Conservation (phyloP, 2,329 filamentous ascomycete genomes). For the Colletotrichum sp. region DNA sequence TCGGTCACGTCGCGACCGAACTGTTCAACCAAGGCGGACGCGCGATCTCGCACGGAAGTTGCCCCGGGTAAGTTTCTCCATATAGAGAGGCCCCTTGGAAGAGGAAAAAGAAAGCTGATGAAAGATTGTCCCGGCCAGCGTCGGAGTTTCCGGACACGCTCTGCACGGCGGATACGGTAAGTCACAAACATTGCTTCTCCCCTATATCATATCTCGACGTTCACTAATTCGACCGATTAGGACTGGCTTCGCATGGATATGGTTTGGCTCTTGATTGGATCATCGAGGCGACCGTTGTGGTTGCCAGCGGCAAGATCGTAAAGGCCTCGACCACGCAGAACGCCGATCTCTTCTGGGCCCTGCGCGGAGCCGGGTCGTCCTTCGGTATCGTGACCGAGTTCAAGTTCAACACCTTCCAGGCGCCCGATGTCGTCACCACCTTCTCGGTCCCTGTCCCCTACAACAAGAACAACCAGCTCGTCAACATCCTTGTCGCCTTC, state of each 20-base stretch:
- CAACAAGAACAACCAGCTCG: not conserved
- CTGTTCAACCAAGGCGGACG: slow-evolving; percentile 41
- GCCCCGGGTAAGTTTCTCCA: slow-evolving; percentile 46
- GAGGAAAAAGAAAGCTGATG: not conserved
- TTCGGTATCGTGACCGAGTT: slow-evolving; percentile 45
- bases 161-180: slow-evolving; percentile 46
- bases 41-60: slow-evolving; percentile 57
- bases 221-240: not conserved
- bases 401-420: slow-evolving; percentile 42
- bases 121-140: slow-evolving; percentile 24
- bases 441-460: slow-evolving; percentile 20
- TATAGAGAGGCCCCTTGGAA: not conserved
- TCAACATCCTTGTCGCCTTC: slow-evolving; percentile 16
- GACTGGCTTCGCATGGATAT: slow-evolving; percentile 23
- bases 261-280: slow-evolving; percentile 39
- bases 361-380: slow-evolving; percentile 45
- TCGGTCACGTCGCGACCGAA: slow-evolving; percentile 50
- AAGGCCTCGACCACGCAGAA: slow-evolving; percentile 36
- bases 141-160: slow-evolving; percentile 43
- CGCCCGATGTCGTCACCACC: slow-evolving; percentile 33
- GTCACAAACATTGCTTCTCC: not conserved
- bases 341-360: slow-evolving; percentile 46
- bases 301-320: slow-evolving; percentile 37
- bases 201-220: not conserved
- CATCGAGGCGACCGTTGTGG: slow-evolving; percentile 37